Base-by-base conservation (phyloP, 495 filamentous ascomycete species). In the Choiromyces venosus region DNA sequence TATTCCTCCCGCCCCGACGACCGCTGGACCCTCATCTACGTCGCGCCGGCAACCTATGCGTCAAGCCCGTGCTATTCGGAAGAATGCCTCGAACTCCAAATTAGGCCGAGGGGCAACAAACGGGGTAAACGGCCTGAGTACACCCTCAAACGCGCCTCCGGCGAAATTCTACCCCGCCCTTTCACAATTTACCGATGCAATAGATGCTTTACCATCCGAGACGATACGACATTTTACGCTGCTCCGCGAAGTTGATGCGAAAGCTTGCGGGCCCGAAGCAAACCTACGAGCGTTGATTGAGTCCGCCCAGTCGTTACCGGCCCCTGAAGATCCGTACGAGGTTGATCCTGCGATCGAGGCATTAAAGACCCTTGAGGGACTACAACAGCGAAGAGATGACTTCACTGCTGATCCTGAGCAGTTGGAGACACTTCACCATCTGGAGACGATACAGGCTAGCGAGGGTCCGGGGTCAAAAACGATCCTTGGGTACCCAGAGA, bases 191-290 rank as follows among this genome's bases (percentile, higher is more conserved):
- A 91, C 94, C 71, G 93, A 98, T 82, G 89, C 93, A 66, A 92
- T 97, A 77, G 91, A 91, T 29, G 94, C 96, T 36, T 89, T 99
- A 7, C 95, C 95, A 10, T 92, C 93, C 81, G 95, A 99, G 81
- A 92, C 97, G 69, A 92, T 96, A 71, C 88, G 93, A 73, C 94
- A 99, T 82, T 97, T 96, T 80, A 95, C 93, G 8, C 87, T 97
- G 65, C 85, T 99, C 68, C 97, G 97, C 78, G 95, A 99, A 82
- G 95, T 97, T 40, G 96, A 99, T 84, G 94, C 95, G 67, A 99
- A 99, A 83, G 88, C 93, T 69, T 91, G 91, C 80, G 87, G 88
- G 33, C 89, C 91, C 4, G 90, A 93, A 82, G 88, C 90, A 74
- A 83, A 87, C 78, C 86, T 97, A 40, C 86, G 89, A 71, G 85